phyloP scores from a whole-genome alignment of 129 eudicot species.

The Chrysanthemum seticuspe region DNA sequence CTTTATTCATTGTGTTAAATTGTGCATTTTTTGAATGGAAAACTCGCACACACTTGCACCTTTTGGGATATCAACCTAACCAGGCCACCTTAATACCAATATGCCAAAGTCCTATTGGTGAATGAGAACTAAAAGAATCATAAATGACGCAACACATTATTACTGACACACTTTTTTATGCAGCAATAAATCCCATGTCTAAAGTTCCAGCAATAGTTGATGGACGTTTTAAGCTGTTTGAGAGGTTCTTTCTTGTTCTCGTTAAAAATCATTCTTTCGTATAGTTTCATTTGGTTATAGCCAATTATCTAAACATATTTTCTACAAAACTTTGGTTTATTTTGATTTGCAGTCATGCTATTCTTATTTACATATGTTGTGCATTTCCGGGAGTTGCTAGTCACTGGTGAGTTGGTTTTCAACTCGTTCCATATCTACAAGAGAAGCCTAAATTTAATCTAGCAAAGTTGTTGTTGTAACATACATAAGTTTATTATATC shows the following conservation, averaged over 20 bases:
- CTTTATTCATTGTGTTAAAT: too few species aligned
- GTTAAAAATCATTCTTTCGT: not conserved
- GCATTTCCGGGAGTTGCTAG: constrained; percentile 28
- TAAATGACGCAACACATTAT: too few species aligned
- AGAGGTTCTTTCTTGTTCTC: constrained; percentile 41
- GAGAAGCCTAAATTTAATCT: not conserved
- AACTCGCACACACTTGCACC: too few species aligned
- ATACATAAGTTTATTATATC: constrained; percentile 2
- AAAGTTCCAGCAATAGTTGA: constrained; percentile 68
- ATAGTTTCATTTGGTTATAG: not conserved
- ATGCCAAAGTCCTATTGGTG: too few species aligned
- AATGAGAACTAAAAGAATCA: too few species aligned
- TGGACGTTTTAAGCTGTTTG: constrained; percentile 68
- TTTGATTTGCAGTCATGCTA: constrained; percentile 50
- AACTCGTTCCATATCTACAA: not conserved
- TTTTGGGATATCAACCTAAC: too few species aligned
- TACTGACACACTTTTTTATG: constrained; percentile 2
- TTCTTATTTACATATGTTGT: constrained; percentile 13
- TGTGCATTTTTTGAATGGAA: not conserved
- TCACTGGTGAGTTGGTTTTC: constrained; percentile 18
- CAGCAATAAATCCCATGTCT: constrained; percentile 66
- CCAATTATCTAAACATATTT: not conserved
- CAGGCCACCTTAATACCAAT: too few species aligned
- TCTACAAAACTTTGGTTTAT: not conserved
- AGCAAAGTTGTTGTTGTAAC: not conserved